These are phyloP conservation scores for Chytridium lagenaria DNA, from an alignment of 371 early-diverging fungal species.

Conservation along the genomic window DNA sequence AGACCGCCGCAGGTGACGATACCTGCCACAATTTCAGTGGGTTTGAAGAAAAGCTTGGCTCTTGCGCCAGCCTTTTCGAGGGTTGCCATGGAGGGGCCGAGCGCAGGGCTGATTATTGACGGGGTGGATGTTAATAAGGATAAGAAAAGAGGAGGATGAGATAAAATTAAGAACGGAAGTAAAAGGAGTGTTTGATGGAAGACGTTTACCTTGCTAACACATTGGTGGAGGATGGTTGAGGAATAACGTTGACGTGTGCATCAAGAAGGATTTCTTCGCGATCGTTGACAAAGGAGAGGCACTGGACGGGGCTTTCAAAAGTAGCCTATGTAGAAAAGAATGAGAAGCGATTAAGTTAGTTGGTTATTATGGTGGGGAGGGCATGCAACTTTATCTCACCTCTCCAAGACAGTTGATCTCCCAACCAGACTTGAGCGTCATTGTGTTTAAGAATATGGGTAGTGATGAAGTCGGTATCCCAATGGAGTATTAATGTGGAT, in stretches of 20 bases:
- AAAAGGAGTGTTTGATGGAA: background rate
- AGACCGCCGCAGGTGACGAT: slow-evolving; percentile 41
- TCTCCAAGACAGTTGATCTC: slow-evolving; percentile 7
- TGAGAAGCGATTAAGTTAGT: background rate
- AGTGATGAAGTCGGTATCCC: background rate
- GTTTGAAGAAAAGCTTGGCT: slow-evolving; percentile 11
- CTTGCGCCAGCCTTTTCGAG: slow-evolving; percentile 14
- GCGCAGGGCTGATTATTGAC: background rate
- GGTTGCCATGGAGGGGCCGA: slow-evolving; percentile 10
- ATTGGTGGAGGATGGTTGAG: background rate
- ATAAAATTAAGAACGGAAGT: background rate
- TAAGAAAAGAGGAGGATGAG: background rate
- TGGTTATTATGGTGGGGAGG: no score
- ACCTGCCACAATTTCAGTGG: background rate
- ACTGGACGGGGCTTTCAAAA: background rate
- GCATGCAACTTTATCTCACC: no score
- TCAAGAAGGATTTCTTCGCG: slow-evolving; percentile 6
- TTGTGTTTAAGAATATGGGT: background rate
- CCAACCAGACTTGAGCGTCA: slow-evolving; percentile 15
- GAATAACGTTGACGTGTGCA: background rate
- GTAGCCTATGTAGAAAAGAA: background rate
- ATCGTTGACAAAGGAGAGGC: background rate
- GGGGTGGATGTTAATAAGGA: no score
- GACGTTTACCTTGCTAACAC: background rate
- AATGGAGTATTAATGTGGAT: no score